Evolutionary conservation across 345 rosid species (phyloP).

Genomic region (Salix koriyanagi): DNA sequence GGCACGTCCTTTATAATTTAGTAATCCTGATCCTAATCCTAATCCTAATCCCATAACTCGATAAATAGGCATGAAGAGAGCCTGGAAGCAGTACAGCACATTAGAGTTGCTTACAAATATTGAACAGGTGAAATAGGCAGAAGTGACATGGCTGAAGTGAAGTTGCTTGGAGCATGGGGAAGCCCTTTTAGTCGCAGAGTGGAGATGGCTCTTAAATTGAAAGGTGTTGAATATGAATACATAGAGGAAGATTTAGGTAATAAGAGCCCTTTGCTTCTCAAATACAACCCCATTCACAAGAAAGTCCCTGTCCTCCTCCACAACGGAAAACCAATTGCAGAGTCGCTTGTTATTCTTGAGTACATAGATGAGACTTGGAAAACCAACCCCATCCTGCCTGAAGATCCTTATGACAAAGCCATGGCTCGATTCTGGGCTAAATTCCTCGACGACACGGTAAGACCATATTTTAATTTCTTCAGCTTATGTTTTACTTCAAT

Average conservation of each 20-base stretch:
- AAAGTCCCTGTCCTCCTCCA: slow-evolving; percentile 37
- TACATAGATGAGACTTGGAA: slow-evolving; percentile 40
- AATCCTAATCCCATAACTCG: no score
- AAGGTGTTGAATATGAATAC: slow-evolving; percentile 31
- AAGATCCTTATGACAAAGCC: slow-evolving; percentile 23
- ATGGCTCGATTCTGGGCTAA: slow-evolving; percentile 33
- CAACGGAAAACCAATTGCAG: slow-evolving; percentile 20
- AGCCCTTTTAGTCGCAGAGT: slow-evolving; percentile 26
- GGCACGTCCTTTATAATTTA: no score
- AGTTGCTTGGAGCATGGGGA: slow-evolving; percentile 22
- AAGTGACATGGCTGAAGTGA: slow-evolving; percentile 16
- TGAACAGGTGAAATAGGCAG: no score
- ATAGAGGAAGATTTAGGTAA: slow-evolving; percentile 22
- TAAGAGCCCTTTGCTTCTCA: slow-evolving; percentile 29
- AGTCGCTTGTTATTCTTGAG: slow-evolving; percentile 27
- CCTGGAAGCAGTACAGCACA: no score
- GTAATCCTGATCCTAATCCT: no score
- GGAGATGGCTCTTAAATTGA: slow-evolving; percentile 28
- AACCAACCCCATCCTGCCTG: slow-evolving; percentile 21
- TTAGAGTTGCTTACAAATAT: no score
- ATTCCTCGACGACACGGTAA: slow-evolving; percentile 34
- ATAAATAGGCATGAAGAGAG: no score
- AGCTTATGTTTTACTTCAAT: no score
- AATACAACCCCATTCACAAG: slow-evolving; percentile 31
- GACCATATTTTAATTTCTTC: not conserved